A percentile compares a stretch with the other conserved stretches of the same genome.
Evolutionary conservation across 2,329 filamentous ascomycete genomes (phyloP).

Genomic region (Fulvia fulva): DNA sequence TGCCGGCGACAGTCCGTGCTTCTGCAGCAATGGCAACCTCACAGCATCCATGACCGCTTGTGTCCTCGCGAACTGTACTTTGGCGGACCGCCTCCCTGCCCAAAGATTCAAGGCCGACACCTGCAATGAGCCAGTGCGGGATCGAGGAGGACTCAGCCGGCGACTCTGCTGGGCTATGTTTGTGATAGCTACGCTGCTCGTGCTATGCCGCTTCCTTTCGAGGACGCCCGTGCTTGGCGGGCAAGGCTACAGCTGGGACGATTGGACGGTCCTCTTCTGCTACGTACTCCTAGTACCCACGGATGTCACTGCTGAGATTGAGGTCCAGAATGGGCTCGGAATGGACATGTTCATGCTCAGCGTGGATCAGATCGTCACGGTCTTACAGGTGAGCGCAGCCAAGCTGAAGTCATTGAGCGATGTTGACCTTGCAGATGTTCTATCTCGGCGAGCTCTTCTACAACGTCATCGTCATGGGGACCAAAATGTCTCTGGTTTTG

Average conservation of each 20-base stretch:
- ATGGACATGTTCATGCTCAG: conserved; percentile 5
- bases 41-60: not conserved
- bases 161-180: conserved; percentile 8
- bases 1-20: not conserved
- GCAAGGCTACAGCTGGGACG: conserved; percentile 7
- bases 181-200: conserved; percentile 2
- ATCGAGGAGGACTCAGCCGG: conserved; percentile 3
- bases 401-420: not conserved
- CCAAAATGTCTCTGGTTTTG: conserved; percentile 8
- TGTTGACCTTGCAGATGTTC: conserved; percentile 3
- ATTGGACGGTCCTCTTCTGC: conserved; percentile 7
- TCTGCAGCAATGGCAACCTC: not conserved
- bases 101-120: conserved; percentile 2
- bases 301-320: conserved; percentile 5
- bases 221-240: conserved; percentile 2
- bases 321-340: conserved; percentile 8
- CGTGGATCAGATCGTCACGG: not conserved
- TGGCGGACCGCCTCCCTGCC: not conserved
- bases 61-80: not conserved
- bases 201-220: conserved; percentile 4
- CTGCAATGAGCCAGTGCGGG: conserved; percentile 5
- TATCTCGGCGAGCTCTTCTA: conserved; percentile 10
- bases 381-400: not conserved
- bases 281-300: conserved; percentile 4
- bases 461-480: conserved; percentile 10